phyloP scores from a whole-genome alignment of 768 basidiomycete genomes.

The Termitomyces eurrhizus region DNA sequence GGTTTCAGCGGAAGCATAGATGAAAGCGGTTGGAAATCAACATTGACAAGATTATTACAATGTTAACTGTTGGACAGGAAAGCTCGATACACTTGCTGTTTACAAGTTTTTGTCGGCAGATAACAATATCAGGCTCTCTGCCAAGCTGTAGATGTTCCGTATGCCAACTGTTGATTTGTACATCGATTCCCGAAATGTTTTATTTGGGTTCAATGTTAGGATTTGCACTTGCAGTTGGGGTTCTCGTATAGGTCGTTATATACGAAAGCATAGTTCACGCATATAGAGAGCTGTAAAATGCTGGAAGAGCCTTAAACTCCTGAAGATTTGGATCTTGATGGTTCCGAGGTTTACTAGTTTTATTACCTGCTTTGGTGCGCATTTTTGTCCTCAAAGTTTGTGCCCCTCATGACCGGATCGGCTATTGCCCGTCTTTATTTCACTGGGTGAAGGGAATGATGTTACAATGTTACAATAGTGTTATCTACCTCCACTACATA shows the following conservation, averaged over 20 bases:
- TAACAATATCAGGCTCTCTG: neutral
- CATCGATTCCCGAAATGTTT: neutral
- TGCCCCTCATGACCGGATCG: too few relatives aligned
- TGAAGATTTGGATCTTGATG: too few relatives aligned
- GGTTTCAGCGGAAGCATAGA: conserved; percentile 4
- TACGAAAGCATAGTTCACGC: neutral
- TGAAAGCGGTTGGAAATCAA: neutral
- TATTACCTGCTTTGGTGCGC: too few relatives aligned
- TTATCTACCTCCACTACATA: too few relatives aligned
- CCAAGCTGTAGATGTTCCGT: neutral
- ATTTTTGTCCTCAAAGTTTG: too few relatives aligned
- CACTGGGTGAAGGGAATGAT: too few relatives aligned
- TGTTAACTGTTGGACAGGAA: neutral
- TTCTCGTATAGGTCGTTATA: neutral
- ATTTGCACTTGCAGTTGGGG: too few relatives aligned
- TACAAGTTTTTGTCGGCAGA: neutral
- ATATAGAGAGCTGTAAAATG: neutral
- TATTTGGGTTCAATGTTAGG: too few relatives aligned
- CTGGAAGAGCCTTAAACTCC: too few relatives aligned
- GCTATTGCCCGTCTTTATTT: too few relatives aligned
- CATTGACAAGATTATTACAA: neutral
- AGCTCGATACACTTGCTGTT: conserved; percentile 7
- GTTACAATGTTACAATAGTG: too few relatives aligned
- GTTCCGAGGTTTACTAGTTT: too few relatives aligned
- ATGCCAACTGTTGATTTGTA: neutral